Conservation (phyloP, 345 rosid species). For the Tarenaya hassleriana region DNA sequence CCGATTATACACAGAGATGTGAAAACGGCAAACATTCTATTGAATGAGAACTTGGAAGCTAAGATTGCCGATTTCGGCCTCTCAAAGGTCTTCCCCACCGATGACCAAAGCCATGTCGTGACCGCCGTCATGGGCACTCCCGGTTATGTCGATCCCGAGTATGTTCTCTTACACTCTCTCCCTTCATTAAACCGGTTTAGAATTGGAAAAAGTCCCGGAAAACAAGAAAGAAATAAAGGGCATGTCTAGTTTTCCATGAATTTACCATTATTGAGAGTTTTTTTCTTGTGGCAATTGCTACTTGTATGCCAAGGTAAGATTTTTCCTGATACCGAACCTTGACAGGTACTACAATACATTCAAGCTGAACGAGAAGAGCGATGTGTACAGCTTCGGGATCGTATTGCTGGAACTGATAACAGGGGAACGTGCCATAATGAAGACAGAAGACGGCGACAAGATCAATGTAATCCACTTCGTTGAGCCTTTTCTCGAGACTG, state of each 20-base stretch:
- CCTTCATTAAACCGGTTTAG: not conserved
- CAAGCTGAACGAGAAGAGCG: conserved; percentile 44
- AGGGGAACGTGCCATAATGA: conserved; percentile 36
- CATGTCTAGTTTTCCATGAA: too few relatives aligned
- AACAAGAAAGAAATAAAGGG: too few relatives aligned
- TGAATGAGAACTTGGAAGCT: conserved; percentile 39
- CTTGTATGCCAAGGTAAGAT: too few relatives aligned
- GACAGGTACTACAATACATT: conserved; percentile 33
- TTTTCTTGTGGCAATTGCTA: too few relatives aligned
- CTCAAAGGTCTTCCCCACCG: conserved; percentile 34
- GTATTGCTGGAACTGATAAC: conserved; percentile 48
- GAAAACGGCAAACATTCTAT: conserved; percentile 31
- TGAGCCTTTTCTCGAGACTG: conserved; percentile 25
- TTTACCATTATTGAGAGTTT: too few relatives aligned
- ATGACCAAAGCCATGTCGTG: conserved; percentile 29
- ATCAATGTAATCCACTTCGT: conserved; percentile 30
- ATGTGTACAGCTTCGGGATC: conserved; percentile 49
- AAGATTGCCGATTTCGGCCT: conserved; percentile 47
- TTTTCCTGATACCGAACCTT: not conserved
- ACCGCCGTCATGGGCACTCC: conserved; percentile 39
- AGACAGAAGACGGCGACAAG: conserved; percentile 26
- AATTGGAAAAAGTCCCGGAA: too few relatives aligned
- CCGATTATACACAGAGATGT: conserved; percentile 34
- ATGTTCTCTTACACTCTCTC: conserved; percentile 6
- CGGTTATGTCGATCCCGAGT: conserved; percentile 36